Evolutionary conservation across 495 filamentous ascomycete genomes (phyloP).

Genomic region (Cryomyces antarcticus): DNA sequence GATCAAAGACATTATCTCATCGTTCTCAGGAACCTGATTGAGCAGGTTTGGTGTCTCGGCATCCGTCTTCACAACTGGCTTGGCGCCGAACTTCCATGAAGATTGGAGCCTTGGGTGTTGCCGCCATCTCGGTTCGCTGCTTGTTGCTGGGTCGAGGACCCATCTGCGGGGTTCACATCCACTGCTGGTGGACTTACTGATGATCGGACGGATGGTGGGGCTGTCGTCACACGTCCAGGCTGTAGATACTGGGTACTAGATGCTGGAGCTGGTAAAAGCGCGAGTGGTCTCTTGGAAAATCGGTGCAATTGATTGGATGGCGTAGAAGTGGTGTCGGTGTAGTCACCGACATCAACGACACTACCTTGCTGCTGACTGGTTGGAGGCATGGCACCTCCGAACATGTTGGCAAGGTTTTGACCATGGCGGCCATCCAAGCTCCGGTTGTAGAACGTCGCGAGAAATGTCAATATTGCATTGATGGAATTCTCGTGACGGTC

Average conservation of each 20-base stretch:
- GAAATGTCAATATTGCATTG: slow-evolving; percentile 89
- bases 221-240: neutral
- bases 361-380: slow-evolving; percentile 16
- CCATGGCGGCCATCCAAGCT: slow-evolving; percentile 36
- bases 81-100: neutral
- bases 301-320: slow-evolving; percentile 10
- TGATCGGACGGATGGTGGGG: too few relatives aligned
- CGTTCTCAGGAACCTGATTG: slow-evolving; percentile 18
- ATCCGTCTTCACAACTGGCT: slow-evolving; percentile 7
- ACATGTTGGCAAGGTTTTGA: slow-evolving; percentile 19
- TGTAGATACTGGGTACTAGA: neutral
- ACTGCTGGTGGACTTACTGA: neutral
- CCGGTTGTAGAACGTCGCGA: slow-evolving; percentile 87
- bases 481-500: slow-evolving; percentile 95
- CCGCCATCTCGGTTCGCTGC: neutral
- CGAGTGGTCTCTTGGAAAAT: slow-evolving; percentile 9
- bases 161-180: neutral
- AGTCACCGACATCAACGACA: slow-evolving; percentile 20
- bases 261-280: slow-evolving; percentile 14
- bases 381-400: slow-evolving; percentile 17
- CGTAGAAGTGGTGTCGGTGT: slow-evolving; percentile 6
- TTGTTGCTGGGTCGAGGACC: neutral
- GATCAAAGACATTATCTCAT: slow-evolving; percentile 76
- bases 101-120: neutral
- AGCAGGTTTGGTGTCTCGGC: slow-evolving; percentile 8